phyloP scores from a whole-genome alignment of 495 filamentous ascomycete species.

The Penicillium flavigenum region DNA sequence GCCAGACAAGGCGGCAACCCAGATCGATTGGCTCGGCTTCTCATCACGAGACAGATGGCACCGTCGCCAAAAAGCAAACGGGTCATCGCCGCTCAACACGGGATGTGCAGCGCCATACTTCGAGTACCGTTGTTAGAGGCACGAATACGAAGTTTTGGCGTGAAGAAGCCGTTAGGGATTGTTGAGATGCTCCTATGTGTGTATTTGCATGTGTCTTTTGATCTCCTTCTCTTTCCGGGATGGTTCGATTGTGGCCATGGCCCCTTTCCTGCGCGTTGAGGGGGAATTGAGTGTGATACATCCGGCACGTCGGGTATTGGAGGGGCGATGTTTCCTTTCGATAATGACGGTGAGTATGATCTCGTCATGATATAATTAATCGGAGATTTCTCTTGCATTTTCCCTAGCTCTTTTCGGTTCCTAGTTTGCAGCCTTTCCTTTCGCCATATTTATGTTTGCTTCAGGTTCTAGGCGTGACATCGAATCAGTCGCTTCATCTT shows the following conservation, averaged over 20 bases:
- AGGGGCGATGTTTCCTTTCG: conserved; percentile 14
- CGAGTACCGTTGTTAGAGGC: conserved; percentile 12
- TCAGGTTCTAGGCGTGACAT: neutral
- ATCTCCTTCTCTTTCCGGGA: conserved; percentile 19
- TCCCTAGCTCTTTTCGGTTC: conserved; percentile 6
- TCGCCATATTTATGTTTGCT: conserved; percentile 14
- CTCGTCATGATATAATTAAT: conserved; percentile 23
- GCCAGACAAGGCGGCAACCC: conserved; percentile 3
- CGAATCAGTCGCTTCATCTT: neutral
- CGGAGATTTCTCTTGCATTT: conserved; percentile 5
- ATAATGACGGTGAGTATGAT: conserved; percentile 11
- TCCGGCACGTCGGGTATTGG: conserved; percentile 21
- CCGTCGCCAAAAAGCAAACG: conserved; percentile 16
- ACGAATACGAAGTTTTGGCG: conserved; percentile 4
- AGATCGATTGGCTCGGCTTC: conserved; percentile 17
- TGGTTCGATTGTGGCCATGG: conserved; percentile 20
- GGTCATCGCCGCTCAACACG: conserved; percentile 17
- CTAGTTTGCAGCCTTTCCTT: conserved; percentile 11
- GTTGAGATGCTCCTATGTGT: conserved; percentile 2
- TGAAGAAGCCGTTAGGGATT: conserved; percentile 2
- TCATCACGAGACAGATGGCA: conserved; percentile 27
- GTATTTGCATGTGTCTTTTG: conserved; percentile 12
- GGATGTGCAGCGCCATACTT: conserved; percentile 3
- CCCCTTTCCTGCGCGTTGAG: conserved; percentile 15
- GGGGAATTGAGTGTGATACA: conserved; percentile 19